A percentile compares a stretch with the other conserved stretches of the same genome.
These are phyloP conservation scores for Saprolegnia diclina DNA, from an alignment of 352 stramenopile genomes.

Conservation along the genomic window DNA sequence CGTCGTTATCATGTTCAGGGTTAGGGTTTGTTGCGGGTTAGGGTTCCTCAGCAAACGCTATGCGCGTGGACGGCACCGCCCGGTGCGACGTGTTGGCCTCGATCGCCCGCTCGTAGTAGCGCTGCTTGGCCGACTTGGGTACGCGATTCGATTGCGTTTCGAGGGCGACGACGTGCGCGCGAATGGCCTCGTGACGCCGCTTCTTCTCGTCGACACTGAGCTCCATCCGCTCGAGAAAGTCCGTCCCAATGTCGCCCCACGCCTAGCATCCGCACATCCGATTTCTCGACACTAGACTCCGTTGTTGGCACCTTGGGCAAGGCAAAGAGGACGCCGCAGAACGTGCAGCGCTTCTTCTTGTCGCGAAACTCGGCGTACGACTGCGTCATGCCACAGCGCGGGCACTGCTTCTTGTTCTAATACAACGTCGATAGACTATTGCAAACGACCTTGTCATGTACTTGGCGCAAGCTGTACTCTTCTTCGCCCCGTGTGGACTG, in stretches of 20 bases:
- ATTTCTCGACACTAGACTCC: no score
- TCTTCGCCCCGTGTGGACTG: conserved; percentile 67
- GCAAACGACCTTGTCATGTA: conserved; percentile 22
- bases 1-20: no score
- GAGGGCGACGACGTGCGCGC: conserved; percentile 35
- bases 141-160: conserved; percentile 36
- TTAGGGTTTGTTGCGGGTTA: no score
- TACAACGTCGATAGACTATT: neutral
- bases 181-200: conserved; percentile 50
- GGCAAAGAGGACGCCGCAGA: conserved; percentile 67
- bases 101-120: conserved; percentile 63
- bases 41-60: no score
- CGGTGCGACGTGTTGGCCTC: conserved; percentile 43
- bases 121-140: conserved; percentile 49
- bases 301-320: conserved; percentile 32
- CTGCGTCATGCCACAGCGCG: conserved; percentile 56
- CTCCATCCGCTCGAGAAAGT: conserved; percentile 58
- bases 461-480: conserved; percentile 58
- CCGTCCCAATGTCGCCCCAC: conserved; percentile 61
- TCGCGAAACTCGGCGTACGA: conserved; percentile 79
- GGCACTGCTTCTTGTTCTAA: conserved; percentile 76
- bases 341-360: conserved; percentile 83
- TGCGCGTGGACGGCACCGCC: conserved; percentile 45
- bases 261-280: conserved; percentile 34
- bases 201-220: conserved; percentile 39